phyloP scores from a whole-genome alignment of 176 grass and related monocot genomes.

The Phyllostachys edulis region DNA sequence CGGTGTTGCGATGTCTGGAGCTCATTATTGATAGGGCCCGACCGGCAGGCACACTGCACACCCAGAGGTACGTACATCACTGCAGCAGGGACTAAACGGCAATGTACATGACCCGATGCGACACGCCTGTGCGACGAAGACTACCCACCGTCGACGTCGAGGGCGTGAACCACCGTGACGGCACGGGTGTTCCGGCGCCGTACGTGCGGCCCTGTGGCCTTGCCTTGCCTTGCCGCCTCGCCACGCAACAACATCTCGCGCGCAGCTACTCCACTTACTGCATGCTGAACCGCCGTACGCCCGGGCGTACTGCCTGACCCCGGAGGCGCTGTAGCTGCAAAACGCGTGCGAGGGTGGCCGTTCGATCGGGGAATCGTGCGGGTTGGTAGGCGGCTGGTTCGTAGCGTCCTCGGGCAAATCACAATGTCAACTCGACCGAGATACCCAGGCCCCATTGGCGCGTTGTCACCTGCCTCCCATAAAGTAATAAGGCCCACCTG shows the following conservation, averaged over 20 bases:
- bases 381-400: not conserved
- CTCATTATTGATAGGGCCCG: not conserved
- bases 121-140: not conserved
- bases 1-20: not conserved
- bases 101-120: not conserved
- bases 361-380: not conserved
- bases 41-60: not conserved
- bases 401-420: not conserved
- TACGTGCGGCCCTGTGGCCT: not conserved
- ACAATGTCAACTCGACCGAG: not conserved
- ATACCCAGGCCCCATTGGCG: not conserved
- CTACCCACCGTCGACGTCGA: not conserved
- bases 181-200: slow-evolving; percentile 13
- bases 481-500: not conserved
- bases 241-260: slow-evolving; percentile 10
- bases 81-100: not conserved
- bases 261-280: not conserved
- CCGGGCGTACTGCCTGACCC: not conserved
- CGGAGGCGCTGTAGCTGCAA: not conserved
- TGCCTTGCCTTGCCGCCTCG: not conserved
- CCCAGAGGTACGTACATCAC: not conserved
- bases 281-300: not conserved
- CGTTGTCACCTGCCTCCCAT: not conserved
- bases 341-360: not conserved
- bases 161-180: not conserved